Percentiles rank a stretch among this genome's conserved stretches.
These are phyloP conservation scores for Euphorbia tirucalli DNA, from an alignment of 345 rosid species.

Conservation along the genomic window DNA sequence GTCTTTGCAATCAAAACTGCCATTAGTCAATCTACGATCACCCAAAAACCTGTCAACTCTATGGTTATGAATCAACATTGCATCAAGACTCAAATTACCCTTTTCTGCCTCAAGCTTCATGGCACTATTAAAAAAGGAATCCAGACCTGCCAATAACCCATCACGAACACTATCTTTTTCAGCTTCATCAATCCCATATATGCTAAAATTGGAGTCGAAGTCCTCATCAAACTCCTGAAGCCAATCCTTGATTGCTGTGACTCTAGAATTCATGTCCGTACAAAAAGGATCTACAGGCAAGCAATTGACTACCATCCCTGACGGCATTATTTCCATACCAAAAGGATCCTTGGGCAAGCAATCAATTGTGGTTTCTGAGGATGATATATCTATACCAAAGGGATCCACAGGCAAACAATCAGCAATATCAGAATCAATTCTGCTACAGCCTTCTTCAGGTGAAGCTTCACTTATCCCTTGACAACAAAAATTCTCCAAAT, in stretches of 20 bases:
- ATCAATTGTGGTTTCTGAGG: not conserved
- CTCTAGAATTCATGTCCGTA: slow-evolving; percentile 11
- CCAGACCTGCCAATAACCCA: slow-evolving; percentile 8
- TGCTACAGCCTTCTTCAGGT: slow-evolving; percentile 14
- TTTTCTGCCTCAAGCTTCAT: slow-evolving; percentile 6
- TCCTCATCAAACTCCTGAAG: slow-evolving; percentile 14
- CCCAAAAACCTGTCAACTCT: slow-evolving; percentile 18
- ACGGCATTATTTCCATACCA: not conserved
- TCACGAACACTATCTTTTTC: slow-evolving; percentile 1
- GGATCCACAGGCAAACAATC: slow-evolving; percentile 13
- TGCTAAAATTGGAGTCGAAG: not conserved
- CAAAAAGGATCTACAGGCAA: slow-evolving; percentile 21
- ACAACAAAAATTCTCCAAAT: slow-evolving; percentile 14
- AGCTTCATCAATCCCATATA: slow-evolving; percentile 1
- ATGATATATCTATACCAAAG: not conserved
- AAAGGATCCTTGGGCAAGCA: not conserved
- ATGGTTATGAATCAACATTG: slow-evolving; percentile 15
- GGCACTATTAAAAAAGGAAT: slow-evolving; percentile 11
- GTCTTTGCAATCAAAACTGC: slow-evolving; percentile 1
- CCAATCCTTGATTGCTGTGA: slow-evolving; percentile 10
- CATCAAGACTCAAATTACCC: slow-evolving; percentile 15
- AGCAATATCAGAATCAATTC: slow-evolving; percentile 13
- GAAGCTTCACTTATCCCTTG: slow-evolving; percentile 11
- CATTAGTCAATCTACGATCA: not conserved
- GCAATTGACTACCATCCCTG: not conserved